A percentile compares a stretch with the other conserved stretches of the same genome.
Conservation (phyloP, 2,329 filamentous ascomycete genomes). For the Sodiomyces alkalinus region DNA sequence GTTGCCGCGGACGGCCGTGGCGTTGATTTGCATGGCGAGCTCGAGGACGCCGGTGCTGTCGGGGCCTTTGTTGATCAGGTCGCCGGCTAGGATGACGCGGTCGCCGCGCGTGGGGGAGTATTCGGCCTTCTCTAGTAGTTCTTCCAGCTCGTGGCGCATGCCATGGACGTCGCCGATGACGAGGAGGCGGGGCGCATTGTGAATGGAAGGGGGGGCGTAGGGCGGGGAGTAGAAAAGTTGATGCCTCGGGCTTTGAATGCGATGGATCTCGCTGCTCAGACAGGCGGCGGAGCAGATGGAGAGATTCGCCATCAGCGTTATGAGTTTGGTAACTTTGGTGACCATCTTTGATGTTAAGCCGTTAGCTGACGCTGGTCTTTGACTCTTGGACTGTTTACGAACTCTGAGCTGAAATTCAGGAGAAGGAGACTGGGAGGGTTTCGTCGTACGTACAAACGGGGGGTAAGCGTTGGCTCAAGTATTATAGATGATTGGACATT, state of each 20-base stretch:
- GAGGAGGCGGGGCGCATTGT: slow-evolving; percentile 46
- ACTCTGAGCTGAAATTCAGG: too few species aligned
- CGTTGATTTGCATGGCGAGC: slow-evolving; percentile 55
- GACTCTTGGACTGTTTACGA: too few species aligned
- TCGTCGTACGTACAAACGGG: too few species aligned
- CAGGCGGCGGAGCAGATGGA: not conserved
- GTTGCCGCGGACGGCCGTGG: slow-evolving; percentile 78
- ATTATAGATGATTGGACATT: too few species aligned
- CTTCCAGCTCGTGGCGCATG: slow-evolving; percentile 51
- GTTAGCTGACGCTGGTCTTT: too few species aligned
- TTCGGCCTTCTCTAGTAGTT: slow-evolving; percentile 43
- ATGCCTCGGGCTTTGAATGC: not conserved
- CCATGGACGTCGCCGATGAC: slow-evolving; percentile 90
- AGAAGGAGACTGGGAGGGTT: too few species aligned
- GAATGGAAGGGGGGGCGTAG: not conserved
- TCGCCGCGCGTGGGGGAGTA: too few species aligned
- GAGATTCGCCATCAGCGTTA: not conserved
- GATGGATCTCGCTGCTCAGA: not conserved
- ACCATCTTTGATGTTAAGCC: too few species aligned
- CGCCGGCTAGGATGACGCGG: slow-evolving; percentile 62
- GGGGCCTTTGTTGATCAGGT: slow-evolving; percentile 76
- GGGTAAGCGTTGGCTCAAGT: too few species aligned
- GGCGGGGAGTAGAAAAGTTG: not conserved
- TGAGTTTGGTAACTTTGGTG: too few species aligned
- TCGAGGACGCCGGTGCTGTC: slow-evolving; percentile 67